Evolutionary conservation across 257 asterid species (phyloP).

Genomic region (Solanum tacnaense): DNA sequence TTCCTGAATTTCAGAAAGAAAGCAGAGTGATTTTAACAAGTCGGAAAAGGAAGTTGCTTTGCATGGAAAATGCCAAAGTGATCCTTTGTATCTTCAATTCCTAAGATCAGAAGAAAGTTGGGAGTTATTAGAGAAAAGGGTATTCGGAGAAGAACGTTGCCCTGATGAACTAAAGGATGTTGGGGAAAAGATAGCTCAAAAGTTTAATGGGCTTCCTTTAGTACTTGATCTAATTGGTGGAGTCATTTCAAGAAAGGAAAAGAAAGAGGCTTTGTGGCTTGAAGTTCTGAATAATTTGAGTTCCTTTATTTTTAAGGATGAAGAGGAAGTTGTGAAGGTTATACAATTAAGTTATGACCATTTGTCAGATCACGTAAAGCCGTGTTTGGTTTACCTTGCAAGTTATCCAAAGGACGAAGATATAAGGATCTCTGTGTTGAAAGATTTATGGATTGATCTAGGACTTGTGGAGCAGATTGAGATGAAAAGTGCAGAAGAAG

Average conservation of each 20-base stretch:
- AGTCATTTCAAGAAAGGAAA: slow-evolving; percentile 9
- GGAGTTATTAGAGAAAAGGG: slow-evolving; percentile 3
- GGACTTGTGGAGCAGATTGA: slow-evolving; percentile 10
- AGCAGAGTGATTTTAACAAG: slow-evolving; percentile 13
- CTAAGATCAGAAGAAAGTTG: neutral
- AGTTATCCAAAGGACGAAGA: slow-evolving; percentile 2
- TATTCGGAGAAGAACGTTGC: neutral
- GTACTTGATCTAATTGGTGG: slow-evolving; percentile 9
- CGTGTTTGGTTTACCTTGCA: slow-evolving; percentile 20
- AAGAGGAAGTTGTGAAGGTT: neutral
- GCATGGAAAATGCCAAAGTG: neutral
- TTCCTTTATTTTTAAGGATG: neutral
- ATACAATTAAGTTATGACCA: slow-evolving; percentile 17
- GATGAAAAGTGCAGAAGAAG: neutral
- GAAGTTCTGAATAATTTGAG: neutral
- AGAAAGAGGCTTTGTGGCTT: slow-evolving; percentile 1
- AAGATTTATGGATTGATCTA: slow-evolving; percentile 13
- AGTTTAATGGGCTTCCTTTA: slow-evolving; percentile 13
- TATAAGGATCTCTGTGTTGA: slow-evolving; percentile 2
- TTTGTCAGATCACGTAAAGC: slow-evolving; percentile 11
- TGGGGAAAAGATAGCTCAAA: slow-evolving; percentile 7
- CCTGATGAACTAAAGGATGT: slow-evolving; percentile 7
- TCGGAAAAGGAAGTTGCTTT: neutral
- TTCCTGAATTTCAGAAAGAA: neutral
- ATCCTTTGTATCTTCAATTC: neutral